Conservation (phyloP, 1,139 yeast genomes). For the Geotrichum macrosporum region DNA sequence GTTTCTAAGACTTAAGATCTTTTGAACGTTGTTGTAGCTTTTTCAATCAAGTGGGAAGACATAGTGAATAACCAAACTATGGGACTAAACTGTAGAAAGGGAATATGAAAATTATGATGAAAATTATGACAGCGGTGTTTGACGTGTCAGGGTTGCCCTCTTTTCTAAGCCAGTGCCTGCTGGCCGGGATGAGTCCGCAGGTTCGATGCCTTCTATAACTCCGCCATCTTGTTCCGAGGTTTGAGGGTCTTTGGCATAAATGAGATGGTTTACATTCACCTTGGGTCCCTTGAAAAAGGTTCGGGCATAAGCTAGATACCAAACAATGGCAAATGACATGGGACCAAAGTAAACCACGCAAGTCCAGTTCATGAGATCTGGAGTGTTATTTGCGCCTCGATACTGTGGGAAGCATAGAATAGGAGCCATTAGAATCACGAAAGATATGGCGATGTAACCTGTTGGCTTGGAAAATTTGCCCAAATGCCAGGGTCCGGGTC, state of each 20-base stretch:
- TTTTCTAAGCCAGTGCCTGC: conserved; percentile 66
- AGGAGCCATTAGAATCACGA: conserved; percentile 54
- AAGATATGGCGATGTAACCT: conserved; percentile 30
- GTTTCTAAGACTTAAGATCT: too few relatives aligned
- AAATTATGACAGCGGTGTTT: conserved; percentile 52
- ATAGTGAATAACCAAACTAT: not conserved
- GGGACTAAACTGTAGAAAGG: not conserved
- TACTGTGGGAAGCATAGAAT: conserved; percentile 58
- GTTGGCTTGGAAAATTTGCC: conserved; percentile 46
- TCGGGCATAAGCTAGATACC: conserved; percentile 53
- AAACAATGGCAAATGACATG: conserved; percentile 47
- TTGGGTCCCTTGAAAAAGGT: conserved; percentile 62
- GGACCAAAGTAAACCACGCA: conserved; percentile 59
- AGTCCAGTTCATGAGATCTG: conserved; percentile 60
- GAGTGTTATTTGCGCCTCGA: conserved; percentile 47
- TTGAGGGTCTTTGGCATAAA: too few relatives aligned
- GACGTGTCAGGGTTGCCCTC: conserved; percentile 56
- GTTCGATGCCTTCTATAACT: too few relatives aligned
- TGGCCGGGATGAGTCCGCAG: too few relatives aligned
- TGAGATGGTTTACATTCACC: conserved; percentile 52
- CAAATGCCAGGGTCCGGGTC: conserved; percentile 61
- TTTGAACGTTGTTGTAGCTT: too few relatives aligned
- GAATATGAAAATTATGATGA: not conserved
- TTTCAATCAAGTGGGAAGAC: not conserved
- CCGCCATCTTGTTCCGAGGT: too few relatives aligned